Base-by-base conservation (phyloP, 768 basidiomycete species). In the Phaeolepiota aurea region DNA sequence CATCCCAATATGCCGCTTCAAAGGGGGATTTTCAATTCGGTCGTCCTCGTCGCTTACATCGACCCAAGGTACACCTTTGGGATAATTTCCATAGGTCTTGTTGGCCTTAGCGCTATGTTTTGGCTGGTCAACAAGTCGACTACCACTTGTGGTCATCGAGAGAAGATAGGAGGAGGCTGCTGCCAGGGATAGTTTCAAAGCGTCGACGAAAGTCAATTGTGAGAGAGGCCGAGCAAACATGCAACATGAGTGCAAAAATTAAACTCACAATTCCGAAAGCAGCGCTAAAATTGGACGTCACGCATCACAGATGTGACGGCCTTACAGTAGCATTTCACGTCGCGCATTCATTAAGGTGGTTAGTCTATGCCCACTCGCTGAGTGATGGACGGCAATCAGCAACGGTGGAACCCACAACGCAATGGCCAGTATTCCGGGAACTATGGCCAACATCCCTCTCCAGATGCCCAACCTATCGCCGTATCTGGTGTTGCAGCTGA, bases 41-140 rank as follows among this genome's bases (percentile, higher is more conserved):
- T 51, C 54, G 13, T 69, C 67, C 19, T 66, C 63, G 55, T 68
- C 68, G 51, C 54, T 57, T 28, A 68, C 61, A 37, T 68, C 65
- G 33, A 66, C 58, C 56, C 62, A 44, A 3, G 50, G 54, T 47
- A 25, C 18, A 16, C 51, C 55, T 42, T 55, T 54, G n/a, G 7
- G 7, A n/a, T 28, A n/a, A n/a, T n/a, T 7, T 28, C 25, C 25
- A n/a, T 7, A n/a, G 25, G n/a, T 7, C 25, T 28, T 28, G 25
- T n/a, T n/a, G n/a, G 25, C 7, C n/a, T 28, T 28, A n/a, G n/a
- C n/a, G 25, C 25, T n/a, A n/a, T 28, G 25, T 7, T 28, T 28
- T 28, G 25, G 25, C 25, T 28, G 25, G n/a, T 28, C 25, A n/a
- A 28, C 25, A n/a, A 28, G 25, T 7, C 25, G 25, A 28, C 7